Base-by-base conservation (phyloP, 306 rosid genomes). In the Urtica urens region DNA sequence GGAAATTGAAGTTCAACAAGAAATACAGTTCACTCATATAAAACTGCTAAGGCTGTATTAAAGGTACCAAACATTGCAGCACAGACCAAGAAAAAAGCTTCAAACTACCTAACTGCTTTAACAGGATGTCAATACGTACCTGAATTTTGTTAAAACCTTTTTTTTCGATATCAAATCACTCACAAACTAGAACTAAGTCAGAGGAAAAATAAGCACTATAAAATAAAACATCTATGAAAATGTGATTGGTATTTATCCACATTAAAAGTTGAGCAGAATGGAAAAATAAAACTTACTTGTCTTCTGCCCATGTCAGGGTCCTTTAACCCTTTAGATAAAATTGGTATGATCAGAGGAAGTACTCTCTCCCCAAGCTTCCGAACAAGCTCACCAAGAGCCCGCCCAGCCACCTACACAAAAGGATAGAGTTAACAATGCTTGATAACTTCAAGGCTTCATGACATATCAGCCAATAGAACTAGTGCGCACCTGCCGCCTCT, bases 351-450 rank as follows among this genome's bases (percentile, higher is more conserved):
- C 82, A 55, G 72, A 21, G 99, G 99, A 58, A 90, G 94, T 31
- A 90, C 95, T 22, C 99, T 76, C 63, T 90, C 99, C 45, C 99
- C 99, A 75, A 90, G 99, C 75, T 90, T 85, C 68, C 94, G 76
- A 24, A 90, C 99, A 64, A 90, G 99, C 79, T 90, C 99, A 46
- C 99, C 99, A 52, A 90, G 74, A 49, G 99, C 74, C 47, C 99
- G 78, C 43, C 83, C 95, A 63, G 99, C 99, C 73, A 90, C 99
- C 95, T 85, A 47, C 39, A 63, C 23, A 40, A n/a, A 57, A 55
- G 49, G 62, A 35, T 38, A 51, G 46, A 23, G 50, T 35, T 45
- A 40, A 55, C 4, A 27, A 11, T 49, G 53, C 12, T 19, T 4
- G 15, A 30, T 40, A 11, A n/a, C n/a, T n/a, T n/a, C n/a, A n/a